Base-by-base conservation (phyloP, 2,329 filamentous ascomycete species). In the Arachnopeziza araneosa region DNA sequence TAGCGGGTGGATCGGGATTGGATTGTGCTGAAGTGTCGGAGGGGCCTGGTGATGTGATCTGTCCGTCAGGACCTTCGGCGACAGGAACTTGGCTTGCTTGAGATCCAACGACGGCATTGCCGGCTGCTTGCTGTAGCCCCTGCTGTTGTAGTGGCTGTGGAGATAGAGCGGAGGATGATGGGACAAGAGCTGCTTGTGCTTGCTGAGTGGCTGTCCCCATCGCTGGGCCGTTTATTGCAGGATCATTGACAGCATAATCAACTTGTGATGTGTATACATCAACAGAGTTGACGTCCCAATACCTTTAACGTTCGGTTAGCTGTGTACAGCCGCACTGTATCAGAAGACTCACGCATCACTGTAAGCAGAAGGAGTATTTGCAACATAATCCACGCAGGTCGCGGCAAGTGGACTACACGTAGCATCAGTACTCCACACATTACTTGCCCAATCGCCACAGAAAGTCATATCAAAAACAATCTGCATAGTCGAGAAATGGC, bases 391-490 rank as follows among this genome's bases (percentile, higher is more conserved):
- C 2, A 44, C 36, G 36, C 36, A 44, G 17, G 36, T 44, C 17
- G 36, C 6, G 3, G 36, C 5, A 5, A 44, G 36, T 7, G 2
- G 12, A 44, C 36, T 44, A 44, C 36, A 44, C 4, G 17, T 44
- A 44, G 36, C 36, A 44, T 44, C 36, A 14, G 10, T 44, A 19
- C 36, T 44, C 36, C 36, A 44, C 2, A 44, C 36, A 44, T 44
- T 44, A 8, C 67, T 66, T 44, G 65, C 64, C 59, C 63, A 96
- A 70, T 86, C 84, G 49, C 90, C 91, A 69, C 91, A 96, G 71
- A 95, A 91, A 55, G 89, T 84, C 7, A 66, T 92, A 68, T 91
- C 85, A 65, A 92, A 81, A 32, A 90, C 85, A 55, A 96, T 82
- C 64, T 83, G 84, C 78, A 93, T 83, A 54, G 88, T 77, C 56